These are phyloP conservation scores for Rhodotorula paludigena DNA, from an alignment of 768 basidiomycete genomes.

Conservation along the genomic window DNA sequence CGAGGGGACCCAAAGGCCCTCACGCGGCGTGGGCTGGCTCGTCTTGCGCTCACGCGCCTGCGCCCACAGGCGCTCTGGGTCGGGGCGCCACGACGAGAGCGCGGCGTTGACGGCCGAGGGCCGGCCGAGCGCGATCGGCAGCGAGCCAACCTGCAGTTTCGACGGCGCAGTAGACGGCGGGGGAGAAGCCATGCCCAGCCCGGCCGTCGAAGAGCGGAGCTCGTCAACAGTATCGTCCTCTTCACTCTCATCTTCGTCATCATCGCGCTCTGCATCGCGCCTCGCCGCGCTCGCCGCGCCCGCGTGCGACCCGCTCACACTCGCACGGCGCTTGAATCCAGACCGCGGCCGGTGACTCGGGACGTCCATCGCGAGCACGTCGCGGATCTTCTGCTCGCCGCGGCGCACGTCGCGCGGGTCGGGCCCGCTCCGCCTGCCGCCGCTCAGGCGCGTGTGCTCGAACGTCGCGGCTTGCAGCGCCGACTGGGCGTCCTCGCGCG, in stretches of 20 bases:
- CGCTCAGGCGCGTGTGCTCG: not conserved
- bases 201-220: not conserved
- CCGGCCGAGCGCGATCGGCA: conserved; percentile 30
- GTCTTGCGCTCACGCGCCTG: conserved; percentile 1
- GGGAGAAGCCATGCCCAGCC: not conserved
- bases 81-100: conserved; percentile 22
- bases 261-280: not conserved
- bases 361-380: conserved; percentile 33
- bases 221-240: not conserved
- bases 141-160: conserved; percentile 22
- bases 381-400: conserved; percentile 34
- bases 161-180: too few species aligned
- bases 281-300: not conserved
- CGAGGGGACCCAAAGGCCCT: too few species aligned
- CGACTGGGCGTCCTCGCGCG: conserved; percentile 6
- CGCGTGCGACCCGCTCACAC: not conserved
- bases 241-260: not conserved
- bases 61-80: conserved; percentile 30
- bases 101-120: conserved; percentile 4
- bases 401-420: conserved; percentile 1
- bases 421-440: not conserved
- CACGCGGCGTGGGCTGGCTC: not conserved
- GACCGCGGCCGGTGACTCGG: conserved; percentile 24
- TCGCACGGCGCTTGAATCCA: not conserved
- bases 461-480: not conserved